Evolutionary conservation across 225 moss, liverwort and hornwort species (phyloP).

Genomic region (Anthoceros angustus): DNA sequence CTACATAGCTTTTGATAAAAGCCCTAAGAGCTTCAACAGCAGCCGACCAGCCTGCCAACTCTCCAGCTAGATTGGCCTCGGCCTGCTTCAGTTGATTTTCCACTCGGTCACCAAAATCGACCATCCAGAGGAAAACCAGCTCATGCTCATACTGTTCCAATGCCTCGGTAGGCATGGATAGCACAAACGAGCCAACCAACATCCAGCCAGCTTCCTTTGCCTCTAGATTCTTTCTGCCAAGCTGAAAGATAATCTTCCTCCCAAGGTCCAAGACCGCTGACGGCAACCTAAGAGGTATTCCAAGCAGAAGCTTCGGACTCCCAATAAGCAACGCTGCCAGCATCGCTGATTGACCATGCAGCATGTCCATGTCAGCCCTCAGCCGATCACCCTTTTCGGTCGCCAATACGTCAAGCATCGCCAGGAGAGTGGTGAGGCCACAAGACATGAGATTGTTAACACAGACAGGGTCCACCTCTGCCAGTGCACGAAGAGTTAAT

Average conservation of each 20-base stretch:
- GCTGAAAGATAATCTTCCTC: constrained; percentile 68
- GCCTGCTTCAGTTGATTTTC: constrained; percentile 56
- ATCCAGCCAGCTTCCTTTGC: constrained; percentile 97
- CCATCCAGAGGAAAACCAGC: constrained; percentile 65
- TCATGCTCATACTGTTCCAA: constrained; percentile 88
- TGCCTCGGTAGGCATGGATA: constrained; percentile 88
- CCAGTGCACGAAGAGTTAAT: constrained; percentile 75
- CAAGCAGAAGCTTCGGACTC: constrained; percentile 79
- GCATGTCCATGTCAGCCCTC: constrained; percentile 91
- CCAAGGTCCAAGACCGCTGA: constrained; percentile 85
- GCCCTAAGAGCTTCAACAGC: constrained; percentile 82
- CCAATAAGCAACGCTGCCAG: constrained; percentile 85
- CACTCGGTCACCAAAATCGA: constrained; percentile 62
- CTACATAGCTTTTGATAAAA: constrained; percentile 65
- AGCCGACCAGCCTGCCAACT: constrained; percentile 82
- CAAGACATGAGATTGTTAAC: constrained; percentile 77
- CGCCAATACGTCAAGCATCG: constrained; percentile 70
- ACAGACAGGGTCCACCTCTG: constrained; percentile 96
- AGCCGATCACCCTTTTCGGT: constrained; percentile 97
- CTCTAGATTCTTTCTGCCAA: constrained; percentile 43
- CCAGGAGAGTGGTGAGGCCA: constrained; percentile 89
- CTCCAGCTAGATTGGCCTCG: constrained; percentile 39
- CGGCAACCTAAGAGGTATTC: constrained; percentile 82
- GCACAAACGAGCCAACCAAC: constrained; percentile 74
- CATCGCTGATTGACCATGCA: constrained; percentile 98